Percentiles rank a stretch among this genome's conserved stretches.
Conservation (phyloP, 495 filamentous ascomycete species). For the Glutinoglossum americanum region DNA sequence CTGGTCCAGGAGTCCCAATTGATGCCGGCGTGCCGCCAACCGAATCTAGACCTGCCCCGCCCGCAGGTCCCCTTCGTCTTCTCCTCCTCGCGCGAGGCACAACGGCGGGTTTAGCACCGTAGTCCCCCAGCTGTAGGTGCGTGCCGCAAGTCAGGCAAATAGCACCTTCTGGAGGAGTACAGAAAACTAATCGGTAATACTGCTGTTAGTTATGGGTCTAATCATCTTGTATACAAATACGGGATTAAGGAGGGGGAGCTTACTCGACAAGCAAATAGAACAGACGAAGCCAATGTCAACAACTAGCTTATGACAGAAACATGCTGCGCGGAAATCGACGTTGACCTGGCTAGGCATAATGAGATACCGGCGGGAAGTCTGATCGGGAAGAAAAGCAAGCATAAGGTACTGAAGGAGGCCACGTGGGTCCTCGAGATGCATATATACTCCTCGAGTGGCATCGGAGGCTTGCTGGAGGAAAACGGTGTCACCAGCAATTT, state of each 20-base stretch:
- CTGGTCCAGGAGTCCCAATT: neutral
- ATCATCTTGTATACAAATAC: neutral
- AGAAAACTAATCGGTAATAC: slow-evolving; percentile 29
- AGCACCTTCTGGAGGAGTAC: slow-evolving; percentile 38
- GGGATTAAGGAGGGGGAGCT: slow-evolving; percentile 12
- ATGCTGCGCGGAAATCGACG: slow-evolving; percentile 91
- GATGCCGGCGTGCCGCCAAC: neutral
- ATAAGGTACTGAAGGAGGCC: slow-evolving; percentile 80
- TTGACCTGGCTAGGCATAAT: slow-evolving; percentile 60
- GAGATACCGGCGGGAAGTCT: slow-evolving; percentile 38
- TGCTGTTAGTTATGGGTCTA: neutral
- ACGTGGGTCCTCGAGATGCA: slow-evolving; percentile 39
- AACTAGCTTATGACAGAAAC: slow-evolving; percentile 84
- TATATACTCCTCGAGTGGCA: slow-evolving; percentile 74
- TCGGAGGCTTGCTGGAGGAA: slow-evolving; percentile 89
- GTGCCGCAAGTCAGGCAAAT: slow-evolving; percentile 85
- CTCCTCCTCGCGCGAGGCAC: slow-evolving; percentile 53
- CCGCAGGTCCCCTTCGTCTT: slow-evolving; percentile 27
- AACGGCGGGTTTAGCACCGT: slow-evolving; percentile 55
- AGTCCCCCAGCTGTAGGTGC: slow-evolving; percentile 51
- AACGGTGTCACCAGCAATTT: slow-evolving; percentile 67
- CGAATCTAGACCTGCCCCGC: slow-evolving; percentile 16
- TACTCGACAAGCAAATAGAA: slow-evolving; percentile 79
- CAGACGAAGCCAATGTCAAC: slow-evolving; percentile 90
- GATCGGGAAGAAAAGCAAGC: slow-evolving; percentile 78